Evolutionary conservation across 805 yeast species (phyloP).

Genomic region (Tanozyma kutaoensis): DNA sequence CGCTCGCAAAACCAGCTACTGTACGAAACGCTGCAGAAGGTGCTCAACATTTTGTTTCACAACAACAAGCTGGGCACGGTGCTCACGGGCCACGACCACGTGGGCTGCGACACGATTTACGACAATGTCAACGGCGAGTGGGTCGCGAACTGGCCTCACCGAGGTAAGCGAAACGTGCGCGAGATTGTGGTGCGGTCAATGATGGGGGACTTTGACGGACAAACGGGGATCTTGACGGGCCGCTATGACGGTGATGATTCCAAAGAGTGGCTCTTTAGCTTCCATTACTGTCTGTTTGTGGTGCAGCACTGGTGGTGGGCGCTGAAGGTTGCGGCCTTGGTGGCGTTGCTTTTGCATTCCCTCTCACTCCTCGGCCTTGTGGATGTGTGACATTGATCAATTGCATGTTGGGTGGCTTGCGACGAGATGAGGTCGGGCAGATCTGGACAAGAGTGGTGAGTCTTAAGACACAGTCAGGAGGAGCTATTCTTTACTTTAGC

Average conservation of each 20-base stretch:
- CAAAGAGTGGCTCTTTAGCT: conserved; percentile 52
- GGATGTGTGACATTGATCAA: neutral
- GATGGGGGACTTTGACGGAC: conserved; percentile 95
- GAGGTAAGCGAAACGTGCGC: conserved; percentile 22
- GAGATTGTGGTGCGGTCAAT: conserved; percentile 84
- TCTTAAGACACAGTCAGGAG: neutral
- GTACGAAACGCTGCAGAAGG: conserved; percentile 48
- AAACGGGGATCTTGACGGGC: conserved; percentile 76
- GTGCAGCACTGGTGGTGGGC: conserved; percentile 97
- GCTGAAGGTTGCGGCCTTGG: conserved; percentile 36
- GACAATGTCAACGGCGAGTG: conserved; percentile 34
- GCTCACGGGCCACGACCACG: conserved; percentile 92
- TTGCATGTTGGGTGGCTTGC: neutral
- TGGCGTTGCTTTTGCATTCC: conserved; percentile 20
- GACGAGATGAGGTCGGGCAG: neutral
- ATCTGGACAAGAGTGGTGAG: neutral
- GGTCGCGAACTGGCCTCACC: conserved; percentile 41
- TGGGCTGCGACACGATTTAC: conserved; percentile 74
- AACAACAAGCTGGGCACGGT: conserved; percentile 62
- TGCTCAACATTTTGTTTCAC: conserved; percentile 61
- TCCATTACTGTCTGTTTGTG: conserved; percentile 64
- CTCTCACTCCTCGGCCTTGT: neutral
- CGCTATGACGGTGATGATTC: conserved; percentile 32
- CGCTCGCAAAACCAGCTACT: conserved; percentile 82
- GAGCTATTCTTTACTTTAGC: neutral